Evolutionary conservation across 164 flowering plant genomes (phyloP).

Genomic region (Cinnamomum micranthum): DNA sequence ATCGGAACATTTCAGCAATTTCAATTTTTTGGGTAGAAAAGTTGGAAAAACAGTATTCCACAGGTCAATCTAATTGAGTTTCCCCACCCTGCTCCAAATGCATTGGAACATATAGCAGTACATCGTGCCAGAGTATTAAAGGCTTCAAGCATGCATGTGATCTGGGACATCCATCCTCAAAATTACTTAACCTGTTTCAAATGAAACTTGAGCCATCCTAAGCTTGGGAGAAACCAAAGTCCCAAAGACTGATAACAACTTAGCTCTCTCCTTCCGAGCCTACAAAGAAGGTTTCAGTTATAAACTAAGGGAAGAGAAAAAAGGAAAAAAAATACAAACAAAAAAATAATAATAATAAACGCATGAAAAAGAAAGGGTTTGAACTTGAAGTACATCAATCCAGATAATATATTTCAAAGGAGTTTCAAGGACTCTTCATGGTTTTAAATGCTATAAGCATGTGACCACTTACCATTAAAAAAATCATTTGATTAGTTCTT

Average conservation of each 20-base stretch:
- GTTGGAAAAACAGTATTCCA: neutral
- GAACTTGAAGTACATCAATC: neutral
- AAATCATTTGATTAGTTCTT: no score
- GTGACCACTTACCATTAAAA: no score
- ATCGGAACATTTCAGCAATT: no score
- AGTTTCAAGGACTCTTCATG: no score
- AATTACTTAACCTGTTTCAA: slow-evolving; percentile 64
- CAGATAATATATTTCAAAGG: no score
- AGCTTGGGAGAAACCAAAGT: slow-evolving; percentile 86
- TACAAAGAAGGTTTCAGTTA: slow-evolving; percentile 14
- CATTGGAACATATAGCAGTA: neutral
- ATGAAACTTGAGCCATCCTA: slow-evolving; percentile 71
- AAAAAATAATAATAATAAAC: no score
- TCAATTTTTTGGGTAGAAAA: neutral
- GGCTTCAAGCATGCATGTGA: neutral
- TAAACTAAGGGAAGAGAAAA: neutral
- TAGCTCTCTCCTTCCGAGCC: slow-evolving; percentile 63
- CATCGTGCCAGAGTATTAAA: neutral
- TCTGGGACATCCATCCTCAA: neutral
- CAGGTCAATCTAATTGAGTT: neutral
- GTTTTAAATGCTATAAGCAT: no score
- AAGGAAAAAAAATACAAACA: neutral
- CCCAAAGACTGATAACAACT: slow-evolving; percentile 74
- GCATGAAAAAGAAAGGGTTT: neutral
- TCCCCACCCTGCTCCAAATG: neutral